Evolutionary conservation across 345 rosid genomes (phyloP).

Genomic region (Syzygium aromaticum): DNA sequence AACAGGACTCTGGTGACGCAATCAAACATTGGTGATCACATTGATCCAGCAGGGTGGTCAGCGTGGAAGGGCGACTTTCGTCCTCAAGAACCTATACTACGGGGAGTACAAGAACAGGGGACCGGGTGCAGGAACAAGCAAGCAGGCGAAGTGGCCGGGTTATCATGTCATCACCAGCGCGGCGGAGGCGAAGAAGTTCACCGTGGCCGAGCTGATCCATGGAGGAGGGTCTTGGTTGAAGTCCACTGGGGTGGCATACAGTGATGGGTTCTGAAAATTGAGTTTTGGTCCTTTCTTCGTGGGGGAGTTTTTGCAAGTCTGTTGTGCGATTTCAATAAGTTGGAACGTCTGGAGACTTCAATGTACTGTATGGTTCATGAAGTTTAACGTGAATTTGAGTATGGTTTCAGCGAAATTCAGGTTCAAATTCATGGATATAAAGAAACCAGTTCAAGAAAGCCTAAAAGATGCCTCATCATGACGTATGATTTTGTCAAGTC

Average conservation of each 20-base stretch:
- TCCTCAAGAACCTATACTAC: background rate
- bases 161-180: background rate
- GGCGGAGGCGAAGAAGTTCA: background rate
- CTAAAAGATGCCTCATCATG: background rate
- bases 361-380: background rate
- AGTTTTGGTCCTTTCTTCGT: background rate
- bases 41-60: background rate
- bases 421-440: background rate
- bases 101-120: background rate
- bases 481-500: background rate
- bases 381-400: background rate
- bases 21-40: background rate
- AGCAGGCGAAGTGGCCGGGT: constrained; percentile 63
- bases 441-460: background rate
- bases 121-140: constrained; percentile 28
- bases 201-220: background rate
- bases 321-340: background rate
- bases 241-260: background rate
- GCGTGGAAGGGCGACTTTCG: background rate
- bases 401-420: background rate
- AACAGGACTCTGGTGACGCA: constrained; percentile 61
- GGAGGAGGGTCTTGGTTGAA: background rate
- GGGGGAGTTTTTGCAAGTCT: background rate
- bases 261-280: constrained; percentile 33
- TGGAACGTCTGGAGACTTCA: background rate